These are phyloP conservation scores for Penicillium ucsense DNA, from an alignment of 495 filamentous ascomycete species.

Conservation along the genomic window DNA sequence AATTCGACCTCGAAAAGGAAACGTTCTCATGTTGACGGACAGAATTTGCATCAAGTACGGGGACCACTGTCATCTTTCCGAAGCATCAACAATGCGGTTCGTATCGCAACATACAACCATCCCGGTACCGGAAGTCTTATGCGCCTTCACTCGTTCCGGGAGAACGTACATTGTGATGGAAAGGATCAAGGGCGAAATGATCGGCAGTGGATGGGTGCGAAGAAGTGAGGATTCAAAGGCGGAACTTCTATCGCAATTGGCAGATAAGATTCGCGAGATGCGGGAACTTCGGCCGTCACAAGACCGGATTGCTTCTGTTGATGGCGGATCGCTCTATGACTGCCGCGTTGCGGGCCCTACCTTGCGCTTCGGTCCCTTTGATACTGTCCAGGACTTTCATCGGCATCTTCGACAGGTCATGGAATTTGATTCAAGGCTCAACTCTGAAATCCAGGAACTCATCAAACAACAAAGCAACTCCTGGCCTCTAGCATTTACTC, in stretches of 20 bases:
- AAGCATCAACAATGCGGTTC: slow-evolving; percentile 41
- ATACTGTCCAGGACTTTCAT: slow-evolving; percentile 33
- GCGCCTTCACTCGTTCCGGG: slow-evolving; percentile 33
- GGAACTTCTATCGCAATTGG: slow-evolving; percentile 37
- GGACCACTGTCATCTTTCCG: slow-evolving; percentile 25
- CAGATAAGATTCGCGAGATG: slow-evolving; percentile 29
- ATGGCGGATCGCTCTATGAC: slow-evolving; percentile 34
- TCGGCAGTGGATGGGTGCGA: slow-evolving; percentile 20
- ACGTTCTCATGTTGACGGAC: slow-evolving; percentile 26
- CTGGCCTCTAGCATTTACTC: slow-evolving; percentile 30
- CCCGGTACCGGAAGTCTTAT: slow-evolving; percentile 41
- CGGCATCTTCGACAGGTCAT: slow-evolving; percentile 28
- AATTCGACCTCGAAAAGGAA: slow-evolving; percentile 13
- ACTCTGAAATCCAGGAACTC: slow-evolving; percentile 26
- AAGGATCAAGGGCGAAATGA: slow-evolving; percentile 35
- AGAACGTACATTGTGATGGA: slow-evolving; percentile 44
- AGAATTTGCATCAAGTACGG: slow-evolving; percentile 34
- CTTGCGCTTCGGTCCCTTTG: slow-evolving; percentile 34
- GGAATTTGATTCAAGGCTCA: slow-evolving; percentile 21
- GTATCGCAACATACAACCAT: slow-evolving; percentile 38
- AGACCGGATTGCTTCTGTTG: slow-evolving; percentile 26
- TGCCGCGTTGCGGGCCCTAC: slow-evolving; percentile 22
- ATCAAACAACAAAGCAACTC: slow-evolving; percentile 23
- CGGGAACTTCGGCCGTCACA: slow-evolving; percentile 25
- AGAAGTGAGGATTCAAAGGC: slow-evolving; percentile 29